These are phyloP conservation scores for Fusarium brachygibbosum DNA, from an alignment of 2,329 filamentous ascomycete species.

Conservation along the genomic window DNA sequence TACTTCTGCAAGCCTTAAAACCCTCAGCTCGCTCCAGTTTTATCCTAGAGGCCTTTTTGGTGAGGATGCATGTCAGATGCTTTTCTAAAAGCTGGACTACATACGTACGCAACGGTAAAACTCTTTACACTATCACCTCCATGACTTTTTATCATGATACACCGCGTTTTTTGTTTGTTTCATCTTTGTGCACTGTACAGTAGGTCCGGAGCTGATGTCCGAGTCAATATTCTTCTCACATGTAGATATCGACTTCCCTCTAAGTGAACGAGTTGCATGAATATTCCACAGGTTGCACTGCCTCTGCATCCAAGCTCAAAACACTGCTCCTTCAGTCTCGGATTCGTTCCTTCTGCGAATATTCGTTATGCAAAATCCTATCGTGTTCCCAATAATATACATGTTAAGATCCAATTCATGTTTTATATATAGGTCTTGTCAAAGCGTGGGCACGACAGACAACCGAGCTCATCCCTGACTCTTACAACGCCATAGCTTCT, in stretches of 20 bases:
- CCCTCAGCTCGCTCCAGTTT: constrained; percentile 36
- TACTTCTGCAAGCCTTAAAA: constrained; percentile 31
- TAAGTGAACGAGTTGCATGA: neutral
- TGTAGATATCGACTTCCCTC: neutral
- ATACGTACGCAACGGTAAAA: too few relatives aligned
- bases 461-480: constrained; percentile 7
- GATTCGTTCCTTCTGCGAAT: constrained; percentile 3
- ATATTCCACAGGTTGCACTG: neutral
- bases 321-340: constrained; percentile 13
- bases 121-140: constrained; percentile 9
- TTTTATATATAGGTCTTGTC: constrained; percentile 9
- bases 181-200: neutral
- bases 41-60: constrained; percentile 3
- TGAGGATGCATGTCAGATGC: neutral
- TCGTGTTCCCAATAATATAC: constrained; percentile 7
- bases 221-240: neutral
- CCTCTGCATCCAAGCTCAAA: neutral
- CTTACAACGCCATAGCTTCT: constrained; percentile 9
- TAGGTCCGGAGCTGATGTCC: neutral
- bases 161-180: neutral
- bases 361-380: neutral
- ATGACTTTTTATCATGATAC: neutral
- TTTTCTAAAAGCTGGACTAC: neutral
- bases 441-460: neutral
- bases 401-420: neutral